Evolutionary conservation across 1,284 basidiomycete species (phyloP), one percentile per base, ranked within the genome.

Genomic region (Puccinia triticina): DNA sequence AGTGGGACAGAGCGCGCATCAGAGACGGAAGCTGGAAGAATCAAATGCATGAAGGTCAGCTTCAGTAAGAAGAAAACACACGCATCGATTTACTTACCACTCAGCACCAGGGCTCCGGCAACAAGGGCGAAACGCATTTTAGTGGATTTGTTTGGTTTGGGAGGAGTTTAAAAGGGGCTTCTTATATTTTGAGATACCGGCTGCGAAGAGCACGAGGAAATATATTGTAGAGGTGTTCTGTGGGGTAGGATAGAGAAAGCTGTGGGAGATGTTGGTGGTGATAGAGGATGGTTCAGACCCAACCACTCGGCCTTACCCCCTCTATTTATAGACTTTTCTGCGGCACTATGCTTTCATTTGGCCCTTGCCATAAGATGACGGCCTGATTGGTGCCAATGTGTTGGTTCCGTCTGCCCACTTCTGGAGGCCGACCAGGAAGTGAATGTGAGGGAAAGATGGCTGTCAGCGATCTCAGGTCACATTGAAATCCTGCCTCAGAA

Each of bases 101-200:
- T 57, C 23, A 57, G 26, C 23, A 57, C 55, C 5, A 57, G 55
- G 4, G 55, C 55, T 57, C 55, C 55, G 55, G 55, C 55, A 57
- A 57, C 55, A 57, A 57, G 55, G 14, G 55, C 5, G 55, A 57
- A 57, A 57, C 55, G 55, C 55, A 57, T 57, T 57, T 16, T 57
- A n/a, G n/a, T 2, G 5, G 26, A 57, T 57, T 16, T 57, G 26
- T 26, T 57, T 57, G 55, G 55, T 57, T 57, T 26, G 10, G 55
- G 23, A 57, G 26, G n/a, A 26, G 26, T 43, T 43, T 43, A n/a
- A 10, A 26, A n/a, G 23, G 23, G 23, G 55, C 55, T 57, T 57
- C 3, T n/a, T 57, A 21, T 57, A 1, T n/a, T n/a, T 57, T 5
- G 23, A 29, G 26, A 4, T n/a, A n/a, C 26, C 5, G 55, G 55